phyloP scores from a whole-genome alignment of 306 rosid genomes.

The Vicia faba region DNA sequence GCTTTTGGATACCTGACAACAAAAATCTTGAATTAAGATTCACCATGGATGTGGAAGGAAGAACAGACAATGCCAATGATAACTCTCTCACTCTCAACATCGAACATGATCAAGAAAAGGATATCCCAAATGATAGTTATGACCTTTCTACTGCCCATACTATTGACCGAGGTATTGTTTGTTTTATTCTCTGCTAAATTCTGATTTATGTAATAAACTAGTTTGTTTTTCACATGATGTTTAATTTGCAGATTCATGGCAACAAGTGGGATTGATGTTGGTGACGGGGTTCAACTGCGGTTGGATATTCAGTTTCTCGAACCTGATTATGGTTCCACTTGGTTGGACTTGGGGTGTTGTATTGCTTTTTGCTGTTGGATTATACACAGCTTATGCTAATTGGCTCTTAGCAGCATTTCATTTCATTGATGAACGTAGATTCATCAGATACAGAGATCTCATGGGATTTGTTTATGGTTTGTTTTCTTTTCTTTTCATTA shows the following conservation, averaged over 20 bases:
- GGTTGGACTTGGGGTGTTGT: slow-evolving; percentile 66
- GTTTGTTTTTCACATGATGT: background rate
- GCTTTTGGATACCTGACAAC: background rate
- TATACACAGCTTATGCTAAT: slow-evolving; percentile 63
- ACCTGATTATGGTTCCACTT: slow-evolving; percentile 54
- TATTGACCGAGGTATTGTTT: slow-evolving; percentile 45
- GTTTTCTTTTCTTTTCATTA: background rate
- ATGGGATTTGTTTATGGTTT: slow-evolving; percentile 59
- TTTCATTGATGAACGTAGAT: slow-evolving; percentile 54
- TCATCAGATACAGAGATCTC: slow-evolving; percentile 71
- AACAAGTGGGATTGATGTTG: slow-evolving; percentile 65
- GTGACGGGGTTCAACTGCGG: slow-evolving; percentile 60
- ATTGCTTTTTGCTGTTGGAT: slow-evolving; percentile 52
- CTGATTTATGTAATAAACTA: background rate
- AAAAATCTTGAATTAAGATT: background rate
- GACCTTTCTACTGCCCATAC: slow-evolving; percentile 55
- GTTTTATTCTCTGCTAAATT: background rate
- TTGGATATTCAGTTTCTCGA: slow-evolving; percentile 56
- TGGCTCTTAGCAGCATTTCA: slow-evolving; percentile 70
- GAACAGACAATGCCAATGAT: background rate
- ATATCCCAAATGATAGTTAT: slow-evolving; percentile 13
- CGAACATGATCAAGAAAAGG: slow-evolving; percentile 38
- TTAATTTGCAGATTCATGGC: slow-evolving; percentile 47
- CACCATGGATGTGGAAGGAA: slow-evolving; percentile 46
- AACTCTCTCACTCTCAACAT: slow-evolving; percentile 34